A percentile compares a stretch with the other conserved stretches of the same genome.
phyloP scores from a whole-genome alignment of 2,329 filamentous ascomycete species.

The Rhinocladiella similis region DNA sequence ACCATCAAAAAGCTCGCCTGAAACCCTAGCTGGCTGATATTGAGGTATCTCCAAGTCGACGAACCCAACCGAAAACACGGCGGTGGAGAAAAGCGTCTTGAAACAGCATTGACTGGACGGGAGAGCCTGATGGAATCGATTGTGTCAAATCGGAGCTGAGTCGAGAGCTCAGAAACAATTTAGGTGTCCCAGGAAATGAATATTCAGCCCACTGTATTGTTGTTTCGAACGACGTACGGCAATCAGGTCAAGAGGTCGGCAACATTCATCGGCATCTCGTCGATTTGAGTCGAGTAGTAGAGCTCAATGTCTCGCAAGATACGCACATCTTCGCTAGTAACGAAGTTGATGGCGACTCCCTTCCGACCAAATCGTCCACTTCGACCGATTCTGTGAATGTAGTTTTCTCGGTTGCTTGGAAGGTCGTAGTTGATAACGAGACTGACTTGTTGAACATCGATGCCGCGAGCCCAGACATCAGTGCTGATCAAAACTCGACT shows the following conservation, averaged over 20 bases:
- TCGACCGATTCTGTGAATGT: slow-evolving; percentile 96
- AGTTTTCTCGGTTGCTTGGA: slow-evolving; percentile 98
- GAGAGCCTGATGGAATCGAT: no score
- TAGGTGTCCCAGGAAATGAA: not conserved
- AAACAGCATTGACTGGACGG: no score
- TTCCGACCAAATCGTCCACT: slow-evolving; percentile 95
- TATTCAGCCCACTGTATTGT: not conserved
- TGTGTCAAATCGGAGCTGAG: no score
- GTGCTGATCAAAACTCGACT: slow-evolving; percentile 95
- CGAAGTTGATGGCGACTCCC: slow-evolving; percentile 99
- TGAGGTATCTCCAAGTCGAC: no score
- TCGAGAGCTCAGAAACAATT: no score
- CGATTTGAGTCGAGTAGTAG: slow-evolving; percentile 95
- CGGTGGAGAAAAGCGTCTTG: no score
- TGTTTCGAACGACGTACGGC: not conserved
- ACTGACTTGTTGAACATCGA: slow-evolving; percentile 97
- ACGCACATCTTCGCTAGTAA: slow-evolving; percentile 95
- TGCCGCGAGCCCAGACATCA: slow-evolving; percentile 96
- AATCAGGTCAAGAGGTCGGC: slow-evolving; percentile 49
- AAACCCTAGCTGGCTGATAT: no score
- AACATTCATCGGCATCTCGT: slow-evolving; percentile 99
- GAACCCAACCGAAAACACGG: no score
- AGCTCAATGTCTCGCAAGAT: slow-evolving; percentile 97
- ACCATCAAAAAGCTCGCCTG: no score
- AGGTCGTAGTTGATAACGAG: slow-evolving; percentile 99